Evolutionary conservation across 495 filamentous ascomycete species (phyloP).

Genomic region (Annulohypoxylon moriforme): DNA sequence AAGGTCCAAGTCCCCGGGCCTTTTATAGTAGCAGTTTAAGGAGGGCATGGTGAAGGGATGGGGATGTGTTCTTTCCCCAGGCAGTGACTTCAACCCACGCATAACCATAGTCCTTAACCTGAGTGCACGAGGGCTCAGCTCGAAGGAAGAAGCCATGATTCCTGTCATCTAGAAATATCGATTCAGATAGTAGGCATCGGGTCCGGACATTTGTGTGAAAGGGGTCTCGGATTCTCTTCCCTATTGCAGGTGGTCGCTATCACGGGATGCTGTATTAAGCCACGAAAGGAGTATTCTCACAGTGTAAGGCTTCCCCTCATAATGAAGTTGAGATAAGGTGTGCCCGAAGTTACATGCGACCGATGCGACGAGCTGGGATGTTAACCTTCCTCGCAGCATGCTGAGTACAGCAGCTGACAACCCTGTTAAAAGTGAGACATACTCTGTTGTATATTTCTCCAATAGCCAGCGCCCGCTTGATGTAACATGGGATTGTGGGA

Average conservation of each 20-base stretch:
- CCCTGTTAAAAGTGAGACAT: background rate
- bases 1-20: background rate
- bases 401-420: conserved; percentile 25
- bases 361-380: background rate
- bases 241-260: conserved; percentile 15
- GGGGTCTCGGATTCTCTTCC: background rate
- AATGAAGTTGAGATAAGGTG: conserved; percentile 11
- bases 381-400: background rate
- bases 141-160: conserved; percentile 23
- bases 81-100: conserved; percentile 3
- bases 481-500: conserved; percentile 11
- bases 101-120: conserved; percentile 1
- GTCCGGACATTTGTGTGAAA: background rate
- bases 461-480: background rate
- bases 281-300: background rate
- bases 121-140: conserved; percentile 11
- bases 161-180: conserved; percentile 1
- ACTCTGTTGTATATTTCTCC: background rate
- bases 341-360: conserved; percentile 18
- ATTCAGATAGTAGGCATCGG: conserved; percentile 2
- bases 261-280: conserved; percentile 1
- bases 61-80: background rate
- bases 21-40: conserved; percentile 1
- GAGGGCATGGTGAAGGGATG: background rate
- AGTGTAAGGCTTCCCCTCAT: background rate